A percentile compares a stretch with the other conserved stretches of the same genome.
These are phyloP conservation scores for Phytophthora citrophthora DNA, from an alignment of 352 stramenopile genomes.

Conservation along the genomic window DNA sequence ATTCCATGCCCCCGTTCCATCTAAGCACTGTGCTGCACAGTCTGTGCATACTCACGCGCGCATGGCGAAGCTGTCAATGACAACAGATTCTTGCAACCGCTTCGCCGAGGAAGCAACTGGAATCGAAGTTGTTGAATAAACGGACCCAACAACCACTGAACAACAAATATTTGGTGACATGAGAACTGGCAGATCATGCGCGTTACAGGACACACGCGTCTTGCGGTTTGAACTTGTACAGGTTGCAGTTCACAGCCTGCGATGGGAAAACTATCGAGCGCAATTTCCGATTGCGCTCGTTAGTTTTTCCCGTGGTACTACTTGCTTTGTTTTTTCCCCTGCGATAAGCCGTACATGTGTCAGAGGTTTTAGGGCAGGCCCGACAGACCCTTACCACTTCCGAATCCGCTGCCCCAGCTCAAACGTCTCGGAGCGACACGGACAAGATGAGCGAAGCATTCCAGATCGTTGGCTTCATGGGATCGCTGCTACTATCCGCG, in stretches of 20 bases:
- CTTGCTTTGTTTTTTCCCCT: neutral
- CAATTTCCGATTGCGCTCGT: too few species aligned
- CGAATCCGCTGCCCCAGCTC: constrained; percentile 15
- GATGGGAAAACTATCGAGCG: too few species aligned
- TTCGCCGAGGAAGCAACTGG: neutral
- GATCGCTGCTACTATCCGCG: constrained; percentile 49
- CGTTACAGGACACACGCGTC: neutral
- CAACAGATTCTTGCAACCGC: neutral
- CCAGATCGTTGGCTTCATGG: constrained; percentile 53
- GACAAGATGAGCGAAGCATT: constrained; percentile 34
- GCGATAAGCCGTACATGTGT: neutral
- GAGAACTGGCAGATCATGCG: too few species aligned
- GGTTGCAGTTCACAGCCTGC: neutral
- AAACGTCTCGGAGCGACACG: constrained; percentile 1
- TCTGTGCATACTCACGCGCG: neutral
- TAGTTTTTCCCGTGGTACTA: too few species aligned
- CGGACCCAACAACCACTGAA: neutral
- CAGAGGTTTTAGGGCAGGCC: constrained; percentile 10
- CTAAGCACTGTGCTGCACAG: too few species aligned
- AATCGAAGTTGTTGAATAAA: neutral
- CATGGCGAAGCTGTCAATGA: neutral
- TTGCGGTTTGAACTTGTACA: too few species aligned
- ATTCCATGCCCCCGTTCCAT: neutral
- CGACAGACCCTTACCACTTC: constrained; percentile 9
- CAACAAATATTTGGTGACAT: neutral